Conservation (phyloP, 2,329 filamentous ascomycete genomes). For the Sporothrix dimorphospora region DNA sequence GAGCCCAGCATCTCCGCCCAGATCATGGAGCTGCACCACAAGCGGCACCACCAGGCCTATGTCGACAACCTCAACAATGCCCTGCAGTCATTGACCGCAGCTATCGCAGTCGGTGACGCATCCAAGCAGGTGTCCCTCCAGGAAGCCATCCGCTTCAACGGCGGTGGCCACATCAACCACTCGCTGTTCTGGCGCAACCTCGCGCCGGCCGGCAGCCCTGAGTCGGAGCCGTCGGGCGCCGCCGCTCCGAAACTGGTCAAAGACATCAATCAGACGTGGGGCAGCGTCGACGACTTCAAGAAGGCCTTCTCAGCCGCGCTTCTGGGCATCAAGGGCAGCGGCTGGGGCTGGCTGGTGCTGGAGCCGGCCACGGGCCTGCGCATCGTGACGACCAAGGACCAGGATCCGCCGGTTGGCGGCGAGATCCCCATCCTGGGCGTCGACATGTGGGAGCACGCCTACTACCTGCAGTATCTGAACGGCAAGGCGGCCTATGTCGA, state of each 20-base stretch:
- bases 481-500: constrained; percentile 74
- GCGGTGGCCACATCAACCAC: constrained; percentile 69
- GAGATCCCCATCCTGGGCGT: constrained; percentile 74
- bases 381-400: constrained; percentile 83
- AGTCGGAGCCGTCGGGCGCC: constrained; percentile 53
- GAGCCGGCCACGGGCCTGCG: constrained; percentile 62
- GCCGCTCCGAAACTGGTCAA: constrained; percentile 49
- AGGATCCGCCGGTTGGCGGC: constrained; percentile 70
- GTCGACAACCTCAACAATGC: constrained; percentile 86
- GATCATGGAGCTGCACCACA: constrained; percentile 97
- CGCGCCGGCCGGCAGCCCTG: constrained; percentile 59
- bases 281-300: constrained; percentile 67
- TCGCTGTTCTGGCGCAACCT: constrained; percentile 73
- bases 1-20: constrained; percentile 76
- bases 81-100: constrained; percentile 68
- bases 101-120: constrained; percentile 57
- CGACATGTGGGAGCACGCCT: constrained; percentile 94
- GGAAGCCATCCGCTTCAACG: constrained; percentile 68
- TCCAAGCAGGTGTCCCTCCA: constrained; percentile 64
- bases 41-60: constrained; percentile 93
- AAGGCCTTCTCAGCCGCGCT: constrained; percentile 67
- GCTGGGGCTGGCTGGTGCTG: constrained; percentile 86
- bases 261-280: constrained; percentile 69
- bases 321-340: constrained; percentile 76
- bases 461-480: constrained; percentile 77